These are phyloP conservation scores for Aureobasidium subglaciale DNA, from an alignment of 2,329 filamentous ascomycete genomes.

Conservation along the genomic window DNA sequence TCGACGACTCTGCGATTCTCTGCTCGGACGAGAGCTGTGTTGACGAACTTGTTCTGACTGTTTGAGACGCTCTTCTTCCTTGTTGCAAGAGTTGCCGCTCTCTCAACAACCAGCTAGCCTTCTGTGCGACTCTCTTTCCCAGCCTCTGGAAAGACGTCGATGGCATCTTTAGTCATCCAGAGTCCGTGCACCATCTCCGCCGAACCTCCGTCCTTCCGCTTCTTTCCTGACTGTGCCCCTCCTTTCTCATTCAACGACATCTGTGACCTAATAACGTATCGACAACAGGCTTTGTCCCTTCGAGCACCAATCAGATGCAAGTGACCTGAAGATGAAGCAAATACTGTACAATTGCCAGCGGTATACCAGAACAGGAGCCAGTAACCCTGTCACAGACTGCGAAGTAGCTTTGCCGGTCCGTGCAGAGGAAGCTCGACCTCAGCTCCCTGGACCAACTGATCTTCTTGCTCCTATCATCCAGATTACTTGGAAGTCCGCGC, in stretches of 20 bases:
- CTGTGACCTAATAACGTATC: too few relatives aligned
- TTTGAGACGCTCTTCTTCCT: background rate
- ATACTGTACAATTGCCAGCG: too few relatives aligned
- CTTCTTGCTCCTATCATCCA: background rate
- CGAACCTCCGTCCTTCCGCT: background rate
- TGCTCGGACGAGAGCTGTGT: too few relatives aligned
- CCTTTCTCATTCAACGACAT: too few relatives aligned
- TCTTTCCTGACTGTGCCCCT: background rate
- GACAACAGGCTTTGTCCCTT: too few relatives aligned
- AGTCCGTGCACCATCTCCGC: slow-evolving; percentile 3
- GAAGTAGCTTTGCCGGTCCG: background rate
- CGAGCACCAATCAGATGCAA: too few relatives aligned
- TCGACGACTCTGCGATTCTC: too few relatives aligned
- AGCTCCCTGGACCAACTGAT: background rate
- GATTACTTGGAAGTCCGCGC: too few relatives aligned
- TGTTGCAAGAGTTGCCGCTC: background rate
- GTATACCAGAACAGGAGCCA: background rate
- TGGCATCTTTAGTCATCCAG: slow-evolving; percentile 10
- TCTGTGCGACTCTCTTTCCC: background rate
- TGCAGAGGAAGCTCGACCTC: background rate
- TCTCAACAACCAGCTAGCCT: background rate
- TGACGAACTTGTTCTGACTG: too few relatives aligned
- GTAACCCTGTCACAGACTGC: background rate
- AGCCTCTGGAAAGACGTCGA: slow-evolving; percentile 7
- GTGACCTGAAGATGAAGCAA: too few relatives aligned